Base-by-base conservation (phyloP, 2,329 filamentous ascomycete species). In the Clonostachys byssicola region DNA sequence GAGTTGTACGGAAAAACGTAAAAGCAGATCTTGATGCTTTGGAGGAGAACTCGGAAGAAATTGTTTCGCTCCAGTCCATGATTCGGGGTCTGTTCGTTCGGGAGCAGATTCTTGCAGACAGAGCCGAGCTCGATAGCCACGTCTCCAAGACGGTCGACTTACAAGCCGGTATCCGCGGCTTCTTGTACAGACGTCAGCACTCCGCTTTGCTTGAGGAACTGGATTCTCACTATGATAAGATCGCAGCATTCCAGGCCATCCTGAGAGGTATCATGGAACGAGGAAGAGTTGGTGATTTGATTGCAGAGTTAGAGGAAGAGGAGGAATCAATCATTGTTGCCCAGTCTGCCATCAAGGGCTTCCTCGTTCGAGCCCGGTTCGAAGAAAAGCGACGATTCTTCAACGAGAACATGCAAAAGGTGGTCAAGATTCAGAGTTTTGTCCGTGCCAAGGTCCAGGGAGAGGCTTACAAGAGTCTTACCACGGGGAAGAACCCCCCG, bases 401-500 rank as follows among this genome's bases (percentile, higher is more conserved):
- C 74, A 86, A 88, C 56, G 86, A 95, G 68, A 99, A 99, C 61
- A 99, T 99, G 94, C 85, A 96, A 60, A 97, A 95, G 68, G 94
- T 99, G 23, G 86, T 99, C 75, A 99, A 99, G 68, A 91, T 97
- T 48, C 95, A 99, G 64, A 99, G 94, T 63, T 95, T 97, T 55
- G 86, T 97, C 46, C 85, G 94, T 51, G 94, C 86, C 54, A 94
- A 95, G 62, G 89, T 97, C 44, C 94, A 99, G 66, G 94, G 94
- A 45, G 90, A 99, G 68, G 94, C 94, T 3, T 99, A 99, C 75
- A 96, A 96, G 78, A 96, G 89, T 63, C 77, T 99, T 54, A 97
- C 92, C 3, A 92, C 85, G 34, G 95, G 94, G 51, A 96, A 96
- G 71, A 97, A 97, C 61, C 94, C 94, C 20, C 94, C 94, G 1